Evolutionary conservation across 441 rosid species (phyloP).

Genomic region (Pelargonium cotyledonis): DNA sequence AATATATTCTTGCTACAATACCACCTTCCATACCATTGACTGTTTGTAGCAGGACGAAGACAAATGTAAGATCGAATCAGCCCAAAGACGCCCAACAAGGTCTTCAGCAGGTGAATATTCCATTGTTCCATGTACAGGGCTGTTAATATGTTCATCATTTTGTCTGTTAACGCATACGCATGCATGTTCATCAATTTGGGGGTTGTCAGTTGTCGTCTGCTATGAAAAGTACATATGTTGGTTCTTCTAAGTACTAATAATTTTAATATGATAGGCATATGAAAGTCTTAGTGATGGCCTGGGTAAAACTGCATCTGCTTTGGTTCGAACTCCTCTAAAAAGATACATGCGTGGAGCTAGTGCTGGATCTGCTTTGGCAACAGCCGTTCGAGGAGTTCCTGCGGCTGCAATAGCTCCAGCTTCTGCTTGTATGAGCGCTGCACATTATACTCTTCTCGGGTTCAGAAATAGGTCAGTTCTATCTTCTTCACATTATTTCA

Average conservation of each 20-base stretch:
- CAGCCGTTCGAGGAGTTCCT: conserved; percentile 80
- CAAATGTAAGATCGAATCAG: conserved; percentile 67
- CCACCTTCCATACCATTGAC: conserved; percentile 54
- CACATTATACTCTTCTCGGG: conserved; percentile 80
- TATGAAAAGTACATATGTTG: neutral
- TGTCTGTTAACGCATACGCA: neutral
- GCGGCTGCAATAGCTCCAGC: conserved; percentile 93
- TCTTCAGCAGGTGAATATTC: conserved; percentile 59
- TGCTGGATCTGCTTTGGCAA: conserved; percentile 77
- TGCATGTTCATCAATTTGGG: too few species aligned
- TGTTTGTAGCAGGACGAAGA: conserved; percentile 40
- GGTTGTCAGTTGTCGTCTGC: neutral
- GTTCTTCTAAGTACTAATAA: conserved; percentile 12
- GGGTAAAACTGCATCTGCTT: conserved; percentile 85
- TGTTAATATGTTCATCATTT: neutral
- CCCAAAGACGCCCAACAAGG: conserved; percentile 92
- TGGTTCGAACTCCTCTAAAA: conserved; percentile 74
- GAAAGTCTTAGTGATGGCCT: conserved; percentile 82
- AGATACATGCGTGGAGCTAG: conserved; percentile 84
- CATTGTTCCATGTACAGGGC: neutral
- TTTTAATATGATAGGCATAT: conserved; percentile 56
- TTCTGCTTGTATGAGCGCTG: conserved; percentile 80
- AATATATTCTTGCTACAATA: conserved; percentile 47
- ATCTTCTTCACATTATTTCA: conserved; percentile 1
- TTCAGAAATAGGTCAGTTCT: conserved; percentile 73